Base-by-base conservation (phyloP, 805 yeast genomes). In the Kregervanrija fluxuum region DNA sequence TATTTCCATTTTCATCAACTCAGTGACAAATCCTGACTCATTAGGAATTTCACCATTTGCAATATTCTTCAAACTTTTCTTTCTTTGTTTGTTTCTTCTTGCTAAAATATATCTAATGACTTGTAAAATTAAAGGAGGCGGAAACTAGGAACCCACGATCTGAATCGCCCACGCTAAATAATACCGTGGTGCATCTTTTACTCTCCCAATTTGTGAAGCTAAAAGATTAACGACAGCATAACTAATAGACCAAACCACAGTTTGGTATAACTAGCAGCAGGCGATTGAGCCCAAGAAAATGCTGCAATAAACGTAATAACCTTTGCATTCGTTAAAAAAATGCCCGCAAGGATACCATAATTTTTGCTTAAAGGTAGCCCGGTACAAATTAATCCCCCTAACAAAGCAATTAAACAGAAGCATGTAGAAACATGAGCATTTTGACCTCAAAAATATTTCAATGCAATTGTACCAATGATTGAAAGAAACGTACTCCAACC, bases 141-240 rank as follows among this genome's bases (percentile, higher is more conserved):
- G 33, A 32, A 64, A 58, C 56, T 72, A 75, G 6, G 73, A 65
- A 14, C 73, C 54, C 8, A 73, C 74, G 38, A 75, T 71, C 52
- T 74, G 80, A 12, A 73, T 74, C 42, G 70, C 59, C 79, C 80
- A 68, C 9, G 75, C 73, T 2, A 69, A 65, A 12, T 56, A 48
- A 51, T 66, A 73, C 45, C 70, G 59, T 40, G 82, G 81, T 8
- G 70, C 66, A 49, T 71, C 72, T n/a, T 52, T 56, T 8, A 54
- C 61, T 51, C 68, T 65, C 75, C 79, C 77, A 16, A 75, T 50
- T 54, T 75, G 81, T 4, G 82, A 80, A 6, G 77, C 71, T 28
- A 75, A 69, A 15, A 75, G 65, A 48, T 75, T 75, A 28, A 75
- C 65, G 35, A 75, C 55, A 47, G 73, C 66, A 44, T 69, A 75